Evolutionary conservation across 352 stramenopile genomes (phyloP), one percentile per base, ranked within the genome.

Genomic region (Poterioochromonas sp.): DNA sequence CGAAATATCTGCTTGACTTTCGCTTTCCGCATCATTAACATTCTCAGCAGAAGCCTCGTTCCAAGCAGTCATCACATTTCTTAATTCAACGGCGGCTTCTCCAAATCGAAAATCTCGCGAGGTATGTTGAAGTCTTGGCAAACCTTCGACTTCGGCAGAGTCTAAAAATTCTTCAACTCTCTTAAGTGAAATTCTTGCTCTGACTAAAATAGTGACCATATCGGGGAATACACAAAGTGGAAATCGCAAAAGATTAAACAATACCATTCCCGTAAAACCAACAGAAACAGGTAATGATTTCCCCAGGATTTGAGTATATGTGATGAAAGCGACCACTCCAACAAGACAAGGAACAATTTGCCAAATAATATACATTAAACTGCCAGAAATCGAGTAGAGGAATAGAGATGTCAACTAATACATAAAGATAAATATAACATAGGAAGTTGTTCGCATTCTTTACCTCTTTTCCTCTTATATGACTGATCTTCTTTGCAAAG

Each of bases 221-320:
- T 94, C 85, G 1, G 95, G 95, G 0, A 99, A 83, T 86, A 97
- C 95, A 76, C 95, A 94, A n/a, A 99, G 84, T 26, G 95, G 95
- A 84, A 98, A 98, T 43, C 94, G 90, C 20, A 98, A 85, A 49
- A 98, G 91, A 80, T 98, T 95, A 83, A 98, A 97, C 11, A 98
- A 82, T 37, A 93, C 90, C 26, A 99, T 68, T 35, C 12, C 58
- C 12, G 58, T 68, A 35, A 68, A 68, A 12, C 58, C 58, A 68
- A 35, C 29, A 35, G 58, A 68, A 68, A 68, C 58, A 68, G 58
- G 12, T 35, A 68, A 35, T 68, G 58, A 37, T 35, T 68, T 35
- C 12, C 58, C 58, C 12, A 68, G 58, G 29, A 37, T 37, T 68
- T 68, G 58, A 68, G 58, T 37, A 35, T 68, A 68, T 37, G 29